Evolutionary conservation across 2,329 filamentous ascomycete genomes (phyloP), one percentile per base, ranked within the genome.

Genomic region (Aspergillus quadrilineatus): DNA sequence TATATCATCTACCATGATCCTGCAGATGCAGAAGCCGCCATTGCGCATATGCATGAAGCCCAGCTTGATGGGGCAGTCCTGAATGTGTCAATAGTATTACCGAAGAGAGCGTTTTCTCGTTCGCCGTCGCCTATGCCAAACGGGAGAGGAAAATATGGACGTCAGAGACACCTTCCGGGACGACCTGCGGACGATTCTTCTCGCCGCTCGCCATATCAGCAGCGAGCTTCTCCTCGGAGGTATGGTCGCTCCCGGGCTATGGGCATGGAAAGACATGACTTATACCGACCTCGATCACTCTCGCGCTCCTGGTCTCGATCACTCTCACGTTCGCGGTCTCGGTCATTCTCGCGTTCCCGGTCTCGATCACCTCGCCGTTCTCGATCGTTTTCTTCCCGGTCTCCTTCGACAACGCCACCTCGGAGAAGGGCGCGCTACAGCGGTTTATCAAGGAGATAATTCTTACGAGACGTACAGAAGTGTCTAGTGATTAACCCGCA

Each of bases 21-120:
- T 62, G 80, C 84, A 49, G 89, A 93, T 61, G 93, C 94, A 26
- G 91, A 97, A 75, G 81, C 86, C 12, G 94, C 94, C 29, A 95
- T 97, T 65, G 86, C 92, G 15, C 90, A 96, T 71, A 97, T 99
- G 94, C 94, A 99, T 74, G 94, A 99, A 77, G 91, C 90, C n/a
- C 90, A 96, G 69, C 78, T 96, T 29, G 92, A 97, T 73, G 92
- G 92, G 50, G 85, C 87, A 22, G 81, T 86, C 39, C 87, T 97
- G 68, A 89, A 88, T 67, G 92, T 97, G 48, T 94, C 90, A 44
- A 94, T 97, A 63, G 90, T 96, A 28, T 80, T 96, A 36, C 91
- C 91, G 0, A 85, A 89, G 49, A 86, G 89, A 67, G 90, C 91
- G 65, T 90, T 96, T 67, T 92, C 90, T 6, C 86, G 85, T 15